Conservation (phyloP, 2,329 filamentous ascomycete genomes). For the Fusarium domesticum region DNA sequence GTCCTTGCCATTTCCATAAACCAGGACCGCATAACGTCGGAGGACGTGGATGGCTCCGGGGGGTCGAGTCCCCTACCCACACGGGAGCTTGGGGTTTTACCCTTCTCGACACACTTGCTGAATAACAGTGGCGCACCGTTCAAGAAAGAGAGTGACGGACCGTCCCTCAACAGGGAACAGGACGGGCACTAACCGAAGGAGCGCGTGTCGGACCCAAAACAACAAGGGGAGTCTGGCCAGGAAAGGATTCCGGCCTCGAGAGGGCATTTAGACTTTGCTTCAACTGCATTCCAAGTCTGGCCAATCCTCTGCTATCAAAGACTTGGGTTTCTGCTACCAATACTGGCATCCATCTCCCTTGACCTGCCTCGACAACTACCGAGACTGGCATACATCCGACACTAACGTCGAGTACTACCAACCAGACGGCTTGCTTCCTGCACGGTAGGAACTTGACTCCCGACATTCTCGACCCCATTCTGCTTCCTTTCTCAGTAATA, state of each 20-base stretch:
- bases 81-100: constrained; percentile 17
- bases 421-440: constrained; percentile 1
- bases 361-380: background rate
- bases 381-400: background rate
- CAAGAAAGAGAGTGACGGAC: background rate
- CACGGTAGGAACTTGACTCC: constrained; percentile 13
- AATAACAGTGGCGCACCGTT: constrained; percentile 2
- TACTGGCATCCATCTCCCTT: too few relatives aligned
- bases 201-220: constrained; percentile 12
- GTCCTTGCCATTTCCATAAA: constrained; percentile 7
- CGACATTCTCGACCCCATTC: constrained; percentile 13
- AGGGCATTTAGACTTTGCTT: too few relatives aligned
- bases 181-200: constrained; percentile 11
- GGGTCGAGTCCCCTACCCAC: constrained; percentile 15
- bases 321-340: too few relatives aligned
- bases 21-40: background rate
- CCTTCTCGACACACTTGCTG: constrained; percentile 1
- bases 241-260: too few relatives aligned
- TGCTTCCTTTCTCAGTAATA: constrained; percentile 1
- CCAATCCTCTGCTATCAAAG: too few relatives aligned
- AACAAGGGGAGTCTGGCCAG: constrained; percentile 6
- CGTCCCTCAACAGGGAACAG: constrained; percentile 10
- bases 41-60: constrained; percentile 1
- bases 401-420: too few relatives aligned
- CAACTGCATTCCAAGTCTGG: too few relatives aligned